These are phyloP conservation scores for Elaeis oleifera DNA, from an alignment of 202 grass and related monocot species.

Conservation along the genomic window DNA sequence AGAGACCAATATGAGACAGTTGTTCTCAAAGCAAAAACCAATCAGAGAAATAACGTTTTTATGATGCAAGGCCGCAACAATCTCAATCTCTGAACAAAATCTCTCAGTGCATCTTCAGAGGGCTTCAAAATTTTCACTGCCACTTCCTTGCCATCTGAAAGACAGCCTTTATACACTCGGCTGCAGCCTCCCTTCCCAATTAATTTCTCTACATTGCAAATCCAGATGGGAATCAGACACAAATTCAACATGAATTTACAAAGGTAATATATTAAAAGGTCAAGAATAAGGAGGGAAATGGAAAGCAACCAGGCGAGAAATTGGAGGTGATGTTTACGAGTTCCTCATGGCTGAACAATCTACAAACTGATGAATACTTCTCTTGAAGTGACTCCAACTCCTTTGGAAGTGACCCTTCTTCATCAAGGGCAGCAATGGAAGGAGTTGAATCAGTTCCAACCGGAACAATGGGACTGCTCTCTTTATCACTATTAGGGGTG, in stretches of 20 bases:
- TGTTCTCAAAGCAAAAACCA: constrained; percentile 11
- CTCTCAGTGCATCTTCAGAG: constrained; percentile 1
- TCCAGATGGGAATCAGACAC: not conserved
- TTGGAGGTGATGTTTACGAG: constrained; percentile 59
- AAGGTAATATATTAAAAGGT: too few species aligned
- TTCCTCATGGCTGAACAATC: constrained; percentile 56
- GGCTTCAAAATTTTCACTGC: constrained; percentile 16
- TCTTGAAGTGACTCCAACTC: constrained; percentile 60
- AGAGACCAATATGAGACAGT: not conserved
- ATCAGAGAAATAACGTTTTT: constrained; percentile 8
- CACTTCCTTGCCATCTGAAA: constrained; percentile 14
- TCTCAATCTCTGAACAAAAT: constrained; percentile 13
- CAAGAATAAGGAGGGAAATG: not conserved
- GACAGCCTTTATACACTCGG: constrained; percentile 8
- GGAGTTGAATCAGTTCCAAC: constrained; percentile 32
- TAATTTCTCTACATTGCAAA: constrained; percentile 7
- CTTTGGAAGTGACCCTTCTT: constrained; percentile 42
- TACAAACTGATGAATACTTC: constrained; percentile 58
- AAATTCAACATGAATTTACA: too few species aligned
- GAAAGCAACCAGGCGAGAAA: constrained; percentile 64
- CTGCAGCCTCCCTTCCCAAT: constrained; percentile 17
- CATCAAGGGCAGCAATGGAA: constrained; percentile 32
- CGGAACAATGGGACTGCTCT: constrained; percentile 23
- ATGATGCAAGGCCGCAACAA: constrained; percentile 4
- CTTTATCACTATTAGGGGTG: constrained; percentile 33